Percentiles rank a stretch among this genome's conserved stretches.
phyloP scores from a whole-genome alignment of 2,329 filamentous ascomycete species.

The Dactylellina haptotyla region DNA sequence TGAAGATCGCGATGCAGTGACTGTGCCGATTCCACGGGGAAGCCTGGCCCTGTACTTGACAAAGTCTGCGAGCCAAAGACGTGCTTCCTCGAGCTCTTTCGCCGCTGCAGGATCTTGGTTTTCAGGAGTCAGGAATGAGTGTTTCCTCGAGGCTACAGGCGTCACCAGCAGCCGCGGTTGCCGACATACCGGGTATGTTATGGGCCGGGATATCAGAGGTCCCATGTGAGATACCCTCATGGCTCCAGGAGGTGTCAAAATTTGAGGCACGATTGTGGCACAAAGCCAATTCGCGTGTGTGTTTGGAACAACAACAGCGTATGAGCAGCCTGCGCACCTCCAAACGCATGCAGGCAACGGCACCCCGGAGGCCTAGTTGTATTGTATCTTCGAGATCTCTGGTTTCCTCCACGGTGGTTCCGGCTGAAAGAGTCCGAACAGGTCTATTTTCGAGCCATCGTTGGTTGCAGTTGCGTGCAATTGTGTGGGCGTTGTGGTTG shows the following conservation, averaged over 20 bases:
- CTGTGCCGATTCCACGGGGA: slow-evolving; percentile 9
- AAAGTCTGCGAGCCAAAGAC: slow-evolving; percentile 13
- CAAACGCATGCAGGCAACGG: too few species aligned
- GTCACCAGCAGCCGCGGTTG: background rate
- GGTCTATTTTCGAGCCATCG: too few species aligned
- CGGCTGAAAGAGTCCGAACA: too few species aligned
- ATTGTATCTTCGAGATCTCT: too few species aligned
- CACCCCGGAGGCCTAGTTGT: too few species aligned
- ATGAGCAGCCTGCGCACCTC: too few species aligned
- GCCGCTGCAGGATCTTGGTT: background rate
- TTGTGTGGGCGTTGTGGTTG: background rate
- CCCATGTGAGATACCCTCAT: too few species aligned
- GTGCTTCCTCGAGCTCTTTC: slow-evolving; percentile 22
- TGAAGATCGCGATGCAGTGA: slow-evolving; percentile 34
- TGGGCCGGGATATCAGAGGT: background rate
- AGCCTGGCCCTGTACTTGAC: slow-evolving; percentile 7
- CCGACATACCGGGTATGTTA: background rate
- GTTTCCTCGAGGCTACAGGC: background rate
- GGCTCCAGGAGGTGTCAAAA: too few species aligned
- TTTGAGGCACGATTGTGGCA: too few species aligned
- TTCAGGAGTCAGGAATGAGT: background rate
- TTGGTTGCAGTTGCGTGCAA: background rate
- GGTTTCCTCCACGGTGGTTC: too few species aligned
- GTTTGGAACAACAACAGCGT: too few species aligned
- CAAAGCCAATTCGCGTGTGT: too few species aligned